Evolutionary conservation across 192 early-diverging fungal species (phyloP), one percentile per base, ranked within the genome.

Genomic region (Coemansia sp.): DNA sequence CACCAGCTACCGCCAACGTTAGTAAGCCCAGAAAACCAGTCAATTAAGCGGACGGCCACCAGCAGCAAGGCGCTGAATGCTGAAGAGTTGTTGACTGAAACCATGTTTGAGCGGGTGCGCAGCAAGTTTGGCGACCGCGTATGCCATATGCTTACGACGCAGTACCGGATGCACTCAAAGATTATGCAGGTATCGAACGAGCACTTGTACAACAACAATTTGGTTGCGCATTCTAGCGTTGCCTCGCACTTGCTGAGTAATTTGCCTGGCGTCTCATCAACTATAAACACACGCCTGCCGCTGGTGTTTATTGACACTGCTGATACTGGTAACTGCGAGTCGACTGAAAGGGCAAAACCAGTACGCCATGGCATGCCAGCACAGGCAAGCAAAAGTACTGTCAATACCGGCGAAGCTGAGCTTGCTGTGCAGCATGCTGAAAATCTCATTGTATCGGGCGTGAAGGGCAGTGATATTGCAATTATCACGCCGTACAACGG

Each of bases 401-500:
- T 85, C 26, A 97, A 97, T 74, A 71, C 74, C 47, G 86, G 86
- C 15, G 95, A 97, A 74, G 91, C 90, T 1, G 69, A 72, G 0
- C 74, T 92, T 1, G 90, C 85, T 0, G 82, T 72, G 0, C 57
- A 77, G 26, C 88, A 95, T 63, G 79, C 95, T 10, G 68, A 80
- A 23, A 50, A 51, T 12, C 81, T 97, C 37, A 59, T 91, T 12
- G 68, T 50, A 1, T 85, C 88, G 3, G 92, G 92, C 0, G 75
- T 97, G 3, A 6, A 23, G 0, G 37, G 85, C 4, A 62, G 66
- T 0, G 84, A 90, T 11, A 93, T 97, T 66, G 91, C 86, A 9
- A 86, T 97, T 26, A 94, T 95, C 40, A 90, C 90, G 6, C 93
- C 93, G 2, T 97, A 97, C 72, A 84, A 85, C 25, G 91, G 88